Conservation (phyloP, 75 land plant genomes). For the Pinus albicaulis region DNA sequence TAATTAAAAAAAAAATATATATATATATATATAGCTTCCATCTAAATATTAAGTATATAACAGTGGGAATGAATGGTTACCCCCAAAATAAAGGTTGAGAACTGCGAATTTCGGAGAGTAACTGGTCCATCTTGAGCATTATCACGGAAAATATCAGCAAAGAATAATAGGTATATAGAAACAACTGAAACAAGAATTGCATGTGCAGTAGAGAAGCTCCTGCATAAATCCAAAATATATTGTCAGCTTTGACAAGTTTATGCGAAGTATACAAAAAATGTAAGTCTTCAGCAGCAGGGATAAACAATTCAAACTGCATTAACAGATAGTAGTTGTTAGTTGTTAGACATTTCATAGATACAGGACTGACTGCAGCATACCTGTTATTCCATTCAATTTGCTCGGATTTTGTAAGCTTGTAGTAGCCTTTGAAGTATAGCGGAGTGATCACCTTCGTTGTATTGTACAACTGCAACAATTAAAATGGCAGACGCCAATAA, state of each 20-base stretch:
- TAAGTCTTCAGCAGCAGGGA: neutral
- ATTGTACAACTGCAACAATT: constrained; percentile 52
- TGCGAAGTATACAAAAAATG: neutral
- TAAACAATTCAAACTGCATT: neutral
- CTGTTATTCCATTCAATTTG: constrained; percentile 85
- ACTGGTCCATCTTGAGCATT: constrained; percentile 44
- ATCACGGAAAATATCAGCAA: constrained; percentile 70
- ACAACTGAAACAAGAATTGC: constrained; percentile 62
- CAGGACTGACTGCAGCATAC: constrained; percentile 15
- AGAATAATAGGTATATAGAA: constrained; percentile 68
- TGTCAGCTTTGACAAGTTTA: neutral
- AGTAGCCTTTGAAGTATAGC: constrained; percentile 45
- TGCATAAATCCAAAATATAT: constrained; percentile 25
- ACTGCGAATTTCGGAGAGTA: constrained; percentile 51
- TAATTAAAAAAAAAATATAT: too few relatives aligned
- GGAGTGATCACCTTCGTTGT: constrained; percentile 43
- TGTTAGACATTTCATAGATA: too few relatives aligned
- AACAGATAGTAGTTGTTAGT: neutral
- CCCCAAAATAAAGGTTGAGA: constrained; percentile 63
- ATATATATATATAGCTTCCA: too few relatives aligned
- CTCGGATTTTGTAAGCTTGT: constrained; percentile 60
- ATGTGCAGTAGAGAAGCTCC: constrained; percentile 85
- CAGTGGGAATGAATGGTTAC: constrained; percentile 20
- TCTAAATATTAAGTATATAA: neutral
- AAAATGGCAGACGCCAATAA: neutral